Percentiles rank a stretch among this genome's conserved stretches.
phyloP scores from a whole-genome alignment of 139 green algal genomes.

The Spirogloea muscicola region DNA sequence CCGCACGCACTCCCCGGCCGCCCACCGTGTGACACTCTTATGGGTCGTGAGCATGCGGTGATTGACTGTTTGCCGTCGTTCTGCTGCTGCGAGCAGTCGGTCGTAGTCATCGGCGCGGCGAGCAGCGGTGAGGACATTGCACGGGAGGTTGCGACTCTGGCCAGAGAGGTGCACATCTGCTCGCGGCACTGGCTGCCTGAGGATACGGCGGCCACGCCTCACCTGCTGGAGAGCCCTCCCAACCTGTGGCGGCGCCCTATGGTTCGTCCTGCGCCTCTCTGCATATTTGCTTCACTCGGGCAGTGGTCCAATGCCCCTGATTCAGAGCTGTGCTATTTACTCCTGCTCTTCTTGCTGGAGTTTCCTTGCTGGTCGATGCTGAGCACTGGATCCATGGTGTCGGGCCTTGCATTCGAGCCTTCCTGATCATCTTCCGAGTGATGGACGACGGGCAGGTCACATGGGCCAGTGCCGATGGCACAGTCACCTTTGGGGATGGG shows the following conservation, averaged over 20 bases:
- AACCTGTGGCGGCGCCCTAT: constrained; percentile 33
- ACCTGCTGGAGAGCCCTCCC: not conserved
- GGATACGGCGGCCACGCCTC: not conserved
- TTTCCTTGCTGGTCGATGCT: not conserved
- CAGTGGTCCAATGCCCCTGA: not conserved
- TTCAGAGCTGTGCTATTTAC: not conserved
- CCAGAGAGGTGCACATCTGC: constrained; percentile 59
- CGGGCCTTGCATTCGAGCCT: not conserved
- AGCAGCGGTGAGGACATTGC: constrained; percentile 45
- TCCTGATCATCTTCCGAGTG: not conserved
- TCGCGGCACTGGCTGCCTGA: constrained; percentile 52
- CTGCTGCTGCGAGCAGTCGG: constrained; percentile 10
- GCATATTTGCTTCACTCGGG: not conserved
- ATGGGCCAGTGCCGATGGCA: constrained; percentile 13
- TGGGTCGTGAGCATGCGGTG: not conserved
- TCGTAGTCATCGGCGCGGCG: constrained; percentile 63
- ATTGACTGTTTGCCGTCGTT: not conserved
- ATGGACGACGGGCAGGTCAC: not conserved
- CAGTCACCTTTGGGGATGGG: constrained; percentile 23
- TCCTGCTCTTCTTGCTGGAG: not conserved
- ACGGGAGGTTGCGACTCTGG: constrained; percentile 56
- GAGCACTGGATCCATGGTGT: not conserved
- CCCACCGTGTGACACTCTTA: not conserved
- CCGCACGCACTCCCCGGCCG: not conserved
- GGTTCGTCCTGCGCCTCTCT: constrained; percentile 1